Percentiles rank a stretch among this genome's conserved stretches.
phyloP scores from a whole-genome alignment of 2,329 filamentous ascomycete genomes.

The Bipolaris oryzae region DNA sequence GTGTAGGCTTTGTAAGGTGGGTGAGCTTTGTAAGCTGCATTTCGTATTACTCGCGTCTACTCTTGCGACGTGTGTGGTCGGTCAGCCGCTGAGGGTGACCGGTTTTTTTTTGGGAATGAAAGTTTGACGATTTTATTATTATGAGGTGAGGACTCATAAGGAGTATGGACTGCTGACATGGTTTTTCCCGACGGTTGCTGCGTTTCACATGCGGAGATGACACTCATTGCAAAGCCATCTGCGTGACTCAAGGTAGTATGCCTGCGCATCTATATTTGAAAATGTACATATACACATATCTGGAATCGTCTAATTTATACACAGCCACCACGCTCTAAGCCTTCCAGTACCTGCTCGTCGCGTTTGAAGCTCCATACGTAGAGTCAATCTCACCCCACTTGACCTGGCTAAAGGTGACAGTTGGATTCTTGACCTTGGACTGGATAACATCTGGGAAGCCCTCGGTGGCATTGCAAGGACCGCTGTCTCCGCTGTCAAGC shows the following conservation, averaged over 20 bases:
- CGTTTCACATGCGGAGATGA: too few relatives aligned
- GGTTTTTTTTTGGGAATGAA: background rate
- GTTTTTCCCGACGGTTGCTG: too few relatives aligned
- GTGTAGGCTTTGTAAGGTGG: background rate
- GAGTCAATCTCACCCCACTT: conserved; percentile 65
- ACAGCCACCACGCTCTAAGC: background rate
- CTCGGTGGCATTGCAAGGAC: conserved; percentile 61
- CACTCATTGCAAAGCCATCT: too few relatives aligned
- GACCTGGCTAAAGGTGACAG: conserved; percentile 63
- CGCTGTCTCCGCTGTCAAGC: conserved; percentile 59
- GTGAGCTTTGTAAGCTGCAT: background rate
- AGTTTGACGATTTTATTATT: background rate
- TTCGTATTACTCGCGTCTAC: background rate
- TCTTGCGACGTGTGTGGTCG: background rate
- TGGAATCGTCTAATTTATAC: background rate
- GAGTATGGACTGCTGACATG: too few relatives aligned
- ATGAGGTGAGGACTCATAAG: too few relatives aligned
- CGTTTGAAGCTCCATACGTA: conserved; percentile 48
- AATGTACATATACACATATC: background rate
- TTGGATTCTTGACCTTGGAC: conserved; percentile 55
- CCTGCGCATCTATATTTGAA: too few relatives aligned
- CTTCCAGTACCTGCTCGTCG: background rate
- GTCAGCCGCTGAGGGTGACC: background rate
- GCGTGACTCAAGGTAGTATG: too few relatives aligned
- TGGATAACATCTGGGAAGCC: conserved; percentile 59